Percentiles rank a stretch among this genome's conserved stretches.
Evolutionary conservation across 1,284 basidiomycete genomes (phyloP).

Genomic region (Boletus subluridellus): DNA sequence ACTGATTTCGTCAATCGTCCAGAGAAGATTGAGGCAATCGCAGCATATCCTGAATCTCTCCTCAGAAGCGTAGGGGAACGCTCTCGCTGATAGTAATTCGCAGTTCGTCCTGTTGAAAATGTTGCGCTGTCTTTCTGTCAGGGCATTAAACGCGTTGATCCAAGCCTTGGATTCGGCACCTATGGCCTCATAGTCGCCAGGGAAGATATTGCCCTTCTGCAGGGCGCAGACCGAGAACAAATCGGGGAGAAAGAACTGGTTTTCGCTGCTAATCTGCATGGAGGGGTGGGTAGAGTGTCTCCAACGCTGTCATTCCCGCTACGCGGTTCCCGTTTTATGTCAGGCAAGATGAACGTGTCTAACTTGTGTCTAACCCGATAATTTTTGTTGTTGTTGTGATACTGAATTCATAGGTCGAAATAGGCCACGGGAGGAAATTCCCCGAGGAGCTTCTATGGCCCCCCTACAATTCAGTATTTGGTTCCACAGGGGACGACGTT

Average conservation of each 20-base stretch:
- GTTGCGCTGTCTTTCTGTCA: slow-evolving; percentile 57
- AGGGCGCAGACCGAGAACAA: slow-evolving; percentile 9
- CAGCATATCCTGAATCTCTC: slow-evolving; percentile 59
- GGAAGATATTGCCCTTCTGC: slow-evolving; percentile 6
- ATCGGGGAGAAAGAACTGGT: slow-evolving; percentile 14
- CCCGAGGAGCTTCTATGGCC: slow-evolving; percentile 3
- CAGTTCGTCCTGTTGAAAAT: slow-evolving; percentile 60
- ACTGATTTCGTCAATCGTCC: slow-evolving; percentile 67
- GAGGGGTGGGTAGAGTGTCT: background rate
- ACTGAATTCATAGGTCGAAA: background rate
- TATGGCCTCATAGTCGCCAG: slow-evolving; percentile 3
- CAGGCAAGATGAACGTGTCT: slow-evolving; percentile 5
- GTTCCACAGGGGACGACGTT: background rate
- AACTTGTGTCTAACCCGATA: background rate
- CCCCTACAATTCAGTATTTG: background rate
- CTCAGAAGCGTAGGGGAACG: slow-evolving; percentile 56
- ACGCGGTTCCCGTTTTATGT: slow-evolving; percentile 12
- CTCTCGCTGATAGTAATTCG: slow-evolving; percentile 60
- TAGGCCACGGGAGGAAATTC: slow-evolving; percentile 4
- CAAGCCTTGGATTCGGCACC: slow-evolving; percentile 55
- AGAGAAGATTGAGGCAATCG: slow-evolving; percentile 65
- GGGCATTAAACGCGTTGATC: slow-evolving; percentile 58
- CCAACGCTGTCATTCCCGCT: background rate
- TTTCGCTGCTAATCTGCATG: slow-evolving; percentile 1
- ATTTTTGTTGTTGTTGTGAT: background rate